Evolutionary conservation across 176 grass and related monocot species (phyloP), one percentile per base, ranked within the genome.

Genomic region (Chloris gayana): DNA sequence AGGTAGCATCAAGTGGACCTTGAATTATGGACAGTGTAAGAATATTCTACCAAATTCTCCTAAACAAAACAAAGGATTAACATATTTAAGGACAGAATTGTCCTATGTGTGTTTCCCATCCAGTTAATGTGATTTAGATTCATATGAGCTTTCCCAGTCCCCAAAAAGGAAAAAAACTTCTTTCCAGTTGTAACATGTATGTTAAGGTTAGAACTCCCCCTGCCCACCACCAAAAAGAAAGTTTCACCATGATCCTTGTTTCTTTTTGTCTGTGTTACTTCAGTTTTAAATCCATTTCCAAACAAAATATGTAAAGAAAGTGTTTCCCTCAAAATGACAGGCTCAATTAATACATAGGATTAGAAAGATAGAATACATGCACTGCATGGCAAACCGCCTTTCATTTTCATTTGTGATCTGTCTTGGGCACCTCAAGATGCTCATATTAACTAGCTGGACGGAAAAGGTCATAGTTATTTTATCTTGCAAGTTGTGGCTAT

Each of bases 1-100:
- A 84, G 51, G 68, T 86, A 61, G 54, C 53, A 87, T 39, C 63
- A 7, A 64, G 57, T 72, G 66, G 72, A 77, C 66, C 72, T 66
- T 49, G 13, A 72, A 49, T 76, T 77, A 47, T 77, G 21, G 54
- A 80, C 44, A 77, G 37, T 38, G 19, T 70, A 85, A 71, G 87
- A 49, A 76, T 68, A 85, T 72, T 67, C 27, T 47, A 70, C 14
- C 17, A 32, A 69, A 35, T 69, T 67, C 25, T 84, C 64, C 70
- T 34, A n/a, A n/a, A n/a, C n/a, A n/a, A n/a, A n/a, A n/a, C n/a
- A n/a, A n/a, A n/a, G n/a, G n/a, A n/a, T n/a, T n/a, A n/a, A n/a
- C n/a, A n/a, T n/a, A 80, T 53, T 69, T 61, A 68, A 80, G 38
- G 75, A 69, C 10, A 79, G 22, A 7, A 60, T 25, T 61, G 60